Conservation (phyloP, 2,329 filamentous ascomycete genomes). For the Fusarium phyllophilum region DNA sequence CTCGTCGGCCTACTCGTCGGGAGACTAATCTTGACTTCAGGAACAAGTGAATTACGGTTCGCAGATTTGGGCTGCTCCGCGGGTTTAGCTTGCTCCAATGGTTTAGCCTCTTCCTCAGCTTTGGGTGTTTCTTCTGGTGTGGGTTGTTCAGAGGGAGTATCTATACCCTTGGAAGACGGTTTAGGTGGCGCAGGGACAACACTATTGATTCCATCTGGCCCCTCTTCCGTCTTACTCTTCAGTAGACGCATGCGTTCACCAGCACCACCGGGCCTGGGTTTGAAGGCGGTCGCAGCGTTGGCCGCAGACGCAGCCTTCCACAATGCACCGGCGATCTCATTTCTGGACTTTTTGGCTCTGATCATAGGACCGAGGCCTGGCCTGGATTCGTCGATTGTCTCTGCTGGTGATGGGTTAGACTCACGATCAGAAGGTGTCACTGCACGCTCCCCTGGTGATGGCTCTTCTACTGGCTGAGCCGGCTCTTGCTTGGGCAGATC, state of each 20-base stretch:
- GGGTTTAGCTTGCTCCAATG: slow-evolving; percentile 18
- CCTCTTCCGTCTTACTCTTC: slow-evolving; percentile 68
- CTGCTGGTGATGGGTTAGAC: slow-evolving; percentile 12
- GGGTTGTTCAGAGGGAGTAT: slow-evolving; percentile 38
- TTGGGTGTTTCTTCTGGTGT: slow-evolving; percentile 16
- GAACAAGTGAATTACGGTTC: slow-evolving; percentile 54
- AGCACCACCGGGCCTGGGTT: slow-evolving; percentile 87
- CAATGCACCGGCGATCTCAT: slow-evolving; percentile 79
- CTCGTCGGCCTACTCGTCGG: slow-evolving; percentile 56
- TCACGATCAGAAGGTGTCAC: slow-evolving; percentile 33
- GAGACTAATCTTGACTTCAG: slow-evolving; percentile 68
- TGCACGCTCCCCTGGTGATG: slow-evolving; percentile 18
- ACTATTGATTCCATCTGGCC: slow-evolving; percentile 87
- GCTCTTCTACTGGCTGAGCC: slow-evolving; percentile 10
- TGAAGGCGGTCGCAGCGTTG: slow-evolving; percentile 71
- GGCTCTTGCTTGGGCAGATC: slow-evolving; percentile 35
- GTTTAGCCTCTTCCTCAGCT: slow-evolving; percentile 2
- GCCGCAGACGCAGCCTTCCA: slow-evolving; percentile 74
- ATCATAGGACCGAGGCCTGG: slow-evolving; percentile 83
- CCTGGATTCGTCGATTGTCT: slow-evolving; percentile 25
- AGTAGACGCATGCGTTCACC: slow-evolving; percentile 78
- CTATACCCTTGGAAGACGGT: slow-evolving; percentile 52
- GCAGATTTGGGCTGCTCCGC: slow-evolving; percentile 46
- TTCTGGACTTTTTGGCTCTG: slow-evolving; percentile 77
- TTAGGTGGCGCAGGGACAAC: slow-evolving; percentile 83